Conservation (phyloP, 148 eudicot species). For the Heliamphora exappendiculata region DNA sequence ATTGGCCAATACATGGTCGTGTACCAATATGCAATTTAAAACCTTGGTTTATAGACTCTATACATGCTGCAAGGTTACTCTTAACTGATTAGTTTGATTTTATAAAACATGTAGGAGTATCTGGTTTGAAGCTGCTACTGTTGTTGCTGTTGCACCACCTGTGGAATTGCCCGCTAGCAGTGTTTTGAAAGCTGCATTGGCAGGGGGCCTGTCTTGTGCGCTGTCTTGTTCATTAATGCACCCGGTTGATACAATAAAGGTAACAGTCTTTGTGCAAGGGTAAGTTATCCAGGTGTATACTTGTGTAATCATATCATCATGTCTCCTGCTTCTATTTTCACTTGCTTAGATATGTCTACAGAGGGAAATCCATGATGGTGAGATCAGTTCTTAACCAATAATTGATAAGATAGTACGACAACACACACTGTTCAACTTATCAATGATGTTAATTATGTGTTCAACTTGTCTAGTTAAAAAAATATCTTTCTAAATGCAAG, state of each 20-base stretch:
- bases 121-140: constrained; percentile 98
- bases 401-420: background rate
- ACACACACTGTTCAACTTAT: background rate
- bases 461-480: background rate
- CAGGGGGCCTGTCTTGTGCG: constrained; percentile 89
- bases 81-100: background rate
- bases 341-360: background rate
- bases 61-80: background rate
- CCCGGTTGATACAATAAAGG: constrained; percentile 90
- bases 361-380: background rate
- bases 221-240: constrained; percentile 80
- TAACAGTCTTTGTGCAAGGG: constrained; percentile 9
- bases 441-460: background rate
- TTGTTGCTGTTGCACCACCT: constrained; percentile 93
- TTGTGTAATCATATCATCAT: background rate
- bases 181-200: constrained; percentile 83
- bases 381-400: background rate
- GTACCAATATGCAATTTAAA: too few species aligned
- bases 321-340: background rate
- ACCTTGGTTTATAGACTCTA: too few species aligned
- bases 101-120: constrained; percentile 50
- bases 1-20: too few species aligned
- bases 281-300: background rate
- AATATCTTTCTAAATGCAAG: background rate
- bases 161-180: constrained; percentile 74